phyloP scores from a whole-genome alignment of 73 alveolate genomes.

The Stentor coeruleus region DNA sequence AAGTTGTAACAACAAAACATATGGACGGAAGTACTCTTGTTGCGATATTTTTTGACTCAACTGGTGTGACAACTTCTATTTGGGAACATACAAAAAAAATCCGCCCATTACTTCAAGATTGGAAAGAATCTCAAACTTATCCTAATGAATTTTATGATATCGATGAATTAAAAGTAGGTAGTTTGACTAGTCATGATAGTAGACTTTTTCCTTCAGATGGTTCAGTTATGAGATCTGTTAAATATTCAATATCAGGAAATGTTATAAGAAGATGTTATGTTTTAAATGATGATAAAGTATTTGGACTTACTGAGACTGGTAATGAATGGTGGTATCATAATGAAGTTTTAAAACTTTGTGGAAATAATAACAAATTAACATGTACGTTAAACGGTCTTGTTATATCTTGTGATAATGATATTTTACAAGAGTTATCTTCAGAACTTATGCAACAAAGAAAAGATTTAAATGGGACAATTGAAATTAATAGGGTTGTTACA shows the following conservation, averaged over 20 bases:
- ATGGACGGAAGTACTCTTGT: constrained; percentile 70
- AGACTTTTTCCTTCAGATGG: constrained; percentile 91
- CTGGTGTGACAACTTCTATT: constrained; percentile 46
- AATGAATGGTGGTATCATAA: background rate
- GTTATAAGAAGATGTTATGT: background rate
- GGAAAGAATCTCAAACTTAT: constrained; percentile 34
- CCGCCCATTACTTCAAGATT: constrained; percentile 75
- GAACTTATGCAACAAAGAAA: background rate
- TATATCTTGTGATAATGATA: background rate
- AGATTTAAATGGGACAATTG: background rate
- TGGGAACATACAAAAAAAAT: constrained; percentile 80
- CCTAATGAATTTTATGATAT: constrained; percentile 61
- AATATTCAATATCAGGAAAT: constrained; percentile 50
- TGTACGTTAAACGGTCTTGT: background rate
- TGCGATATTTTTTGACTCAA: constrained; percentile 54
- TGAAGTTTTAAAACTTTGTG: background rate
- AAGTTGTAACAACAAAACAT: constrained; percentile 50
- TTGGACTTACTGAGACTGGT: background rate
- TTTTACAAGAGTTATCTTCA: background rate
- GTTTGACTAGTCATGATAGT: constrained; percentile 61
- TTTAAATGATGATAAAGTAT: background rate
- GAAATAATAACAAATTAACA: too few species aligned
- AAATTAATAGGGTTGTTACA: constrained; percentile 30
- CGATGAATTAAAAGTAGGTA: constrained; percentile 78
- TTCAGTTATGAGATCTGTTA: constrained; percentile 63